Evolutionary conservation across 306 rosid genomes (phyloP), one percentile per base, ranked within the genome.

Genomic region (Cyclanthera cordifolia): DNA sequence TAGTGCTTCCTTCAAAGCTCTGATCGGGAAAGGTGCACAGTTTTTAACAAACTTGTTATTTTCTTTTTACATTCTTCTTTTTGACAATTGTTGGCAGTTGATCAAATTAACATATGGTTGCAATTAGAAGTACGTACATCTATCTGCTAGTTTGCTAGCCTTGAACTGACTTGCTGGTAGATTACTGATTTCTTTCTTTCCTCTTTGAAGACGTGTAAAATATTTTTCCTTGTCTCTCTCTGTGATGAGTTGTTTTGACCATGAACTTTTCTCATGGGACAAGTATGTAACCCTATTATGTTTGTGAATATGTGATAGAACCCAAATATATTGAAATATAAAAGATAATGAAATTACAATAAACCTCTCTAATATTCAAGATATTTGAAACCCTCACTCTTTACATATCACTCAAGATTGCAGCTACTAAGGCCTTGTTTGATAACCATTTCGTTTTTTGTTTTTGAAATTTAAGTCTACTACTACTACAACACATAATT

Each of bases 1-100:
- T 77, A 80, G 78, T 2, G 86, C 85, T 76, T 87, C 96, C 71
- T 87, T 89, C 85, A 92, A 79, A 80, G 95, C 98, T 50, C 81
- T 86, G 6, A 51, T 87, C 49, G 96, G 98, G 72, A 87, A 92
- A 87, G 96, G 98, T 87, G 13, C 41, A 21, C 55, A 70, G 5
- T 15, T 49, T 28, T n/a, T 15, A 30, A n/a, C n/a, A 2, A 20
- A 47, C 74, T 65, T 75, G 52, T 75, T 30, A 34, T 8, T n/a
- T n/a, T n/a, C n/a, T n/a, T 51, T 25, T 53, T 81, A 46, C 69
- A 48, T 49, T 20, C 53, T 37, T 8, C 6, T 55, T 55, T 25
- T 14, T 23, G 37, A 13, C 64, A 39, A 39, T 20, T 37, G 17
- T 20, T 5, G 8, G 39, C 49, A 4, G 48, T 37, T 19, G 28